A percentile compares a stretch with the other conserved stretches of the same genome.
Conservation (phyloP, 176 grass and related monocot genomes). For the Musa schizocarpa region DNA sequence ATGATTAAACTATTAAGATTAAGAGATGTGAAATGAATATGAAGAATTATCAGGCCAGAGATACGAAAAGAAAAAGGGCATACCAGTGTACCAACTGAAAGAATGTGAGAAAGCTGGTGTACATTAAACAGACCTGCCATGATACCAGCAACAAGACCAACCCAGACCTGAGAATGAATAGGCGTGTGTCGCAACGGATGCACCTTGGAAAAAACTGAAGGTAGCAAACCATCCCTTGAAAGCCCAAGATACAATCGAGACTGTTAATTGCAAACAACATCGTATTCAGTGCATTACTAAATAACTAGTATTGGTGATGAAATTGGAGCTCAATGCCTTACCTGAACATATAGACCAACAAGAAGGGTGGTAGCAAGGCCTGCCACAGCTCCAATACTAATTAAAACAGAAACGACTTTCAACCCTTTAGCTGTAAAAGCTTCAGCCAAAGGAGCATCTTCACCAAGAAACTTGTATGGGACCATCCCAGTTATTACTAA, state of each 20-base stretch:
- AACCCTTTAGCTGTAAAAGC: constrained; percentile 86
- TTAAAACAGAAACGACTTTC: constrained; percentile 79
- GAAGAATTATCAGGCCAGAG: background rate
- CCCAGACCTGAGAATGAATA: constrained; percentile 95
- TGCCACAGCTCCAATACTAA: constrained; percentile 86
- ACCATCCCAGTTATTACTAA: constrained; percentile 99
- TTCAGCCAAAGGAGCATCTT: constrained; percentile 88
- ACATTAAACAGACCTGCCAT: constrained; percentile 89
- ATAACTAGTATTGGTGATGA: background rate
- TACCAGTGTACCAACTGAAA: constrained; percentile 96
- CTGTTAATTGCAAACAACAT: constrained; percentile 35
- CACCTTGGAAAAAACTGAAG: constrained; percentile 67
- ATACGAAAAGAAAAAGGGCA: constrained; percentile 4
- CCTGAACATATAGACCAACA: constrained; percentile 98
- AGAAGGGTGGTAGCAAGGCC: constrained; percentile 93
- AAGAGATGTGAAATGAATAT: background rate
- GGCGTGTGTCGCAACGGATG: constrained; percentile 76
- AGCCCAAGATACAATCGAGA: constrained; percentile 96
- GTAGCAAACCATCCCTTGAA: constrained; percentile 91
- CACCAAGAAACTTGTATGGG: constrained; percentile 69
- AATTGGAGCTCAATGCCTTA: constrained; percentile 21
- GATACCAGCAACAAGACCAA: constrained; percentile 74
- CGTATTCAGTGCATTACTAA: background rate
- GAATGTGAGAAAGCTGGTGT: constrained; percentile 80
- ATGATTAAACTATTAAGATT: background rate